These are phyloP conservation scores for Groenewaldozyma sp. DNA, from an alignment of 1,139 yeast genomes.

Conservation along the genomic window DNA sequence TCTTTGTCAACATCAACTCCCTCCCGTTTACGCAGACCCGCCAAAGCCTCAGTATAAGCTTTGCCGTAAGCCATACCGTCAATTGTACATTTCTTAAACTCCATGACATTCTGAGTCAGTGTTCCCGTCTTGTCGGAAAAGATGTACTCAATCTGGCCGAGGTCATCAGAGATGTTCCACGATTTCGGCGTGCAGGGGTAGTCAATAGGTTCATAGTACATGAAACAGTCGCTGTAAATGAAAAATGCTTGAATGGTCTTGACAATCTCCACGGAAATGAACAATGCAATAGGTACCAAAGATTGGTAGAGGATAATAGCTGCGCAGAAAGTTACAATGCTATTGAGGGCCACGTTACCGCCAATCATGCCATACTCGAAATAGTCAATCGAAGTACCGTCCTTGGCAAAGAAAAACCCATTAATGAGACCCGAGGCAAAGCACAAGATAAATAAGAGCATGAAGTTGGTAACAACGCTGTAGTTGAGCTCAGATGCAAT, in stretches of 20 bases:
- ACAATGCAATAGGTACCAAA: slow-evolving; percentile 88
- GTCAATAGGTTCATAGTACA: slow-evolving; percentile 79
- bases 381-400: slow-evolving; percentile 47
- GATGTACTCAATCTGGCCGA: slow-evolving; percentile 92
- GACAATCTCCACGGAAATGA: slow-evolving; percentile 89
- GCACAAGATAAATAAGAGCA: slow-evolving; percentile 66
- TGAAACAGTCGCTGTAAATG: slow-evolving; percentile 76
- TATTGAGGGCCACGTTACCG: slow-evolving; percentile 64
- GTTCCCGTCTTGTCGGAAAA: slow-evolving; percentile 98
- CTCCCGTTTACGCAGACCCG: slow-evolving; percentile 81
- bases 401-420: slow-evolving; percentile 54
- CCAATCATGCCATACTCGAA: slow-evolving; percentile 67
- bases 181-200: slow-evolving; percentile 95
- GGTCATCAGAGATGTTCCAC: slow-evolving; percentile 95
- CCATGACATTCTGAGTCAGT: slow-evolving; percentile 93
- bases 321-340: slow-evolving; percentile 79
- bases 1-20: slow-evolving; percentile 75
- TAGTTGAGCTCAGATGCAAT: slow-evolving; percentile 76
- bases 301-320: slow-evolving; percentile 83
- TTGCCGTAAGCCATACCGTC: slow-evolving; percentile 83
- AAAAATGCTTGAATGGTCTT: slow-evolving; percentile 91
- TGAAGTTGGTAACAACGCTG: slow-evolving; percentile 72
- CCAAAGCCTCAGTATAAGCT: slow-evolving; percentile 93
- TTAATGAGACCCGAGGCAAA: slow-evolving; percentile 74
- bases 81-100: slow-evolving; percentile 85